phyloP scores from a whole-genome alignment of 2,329 filamentous ascomycete genomes.

The Diaporthe batatas region DNA sequence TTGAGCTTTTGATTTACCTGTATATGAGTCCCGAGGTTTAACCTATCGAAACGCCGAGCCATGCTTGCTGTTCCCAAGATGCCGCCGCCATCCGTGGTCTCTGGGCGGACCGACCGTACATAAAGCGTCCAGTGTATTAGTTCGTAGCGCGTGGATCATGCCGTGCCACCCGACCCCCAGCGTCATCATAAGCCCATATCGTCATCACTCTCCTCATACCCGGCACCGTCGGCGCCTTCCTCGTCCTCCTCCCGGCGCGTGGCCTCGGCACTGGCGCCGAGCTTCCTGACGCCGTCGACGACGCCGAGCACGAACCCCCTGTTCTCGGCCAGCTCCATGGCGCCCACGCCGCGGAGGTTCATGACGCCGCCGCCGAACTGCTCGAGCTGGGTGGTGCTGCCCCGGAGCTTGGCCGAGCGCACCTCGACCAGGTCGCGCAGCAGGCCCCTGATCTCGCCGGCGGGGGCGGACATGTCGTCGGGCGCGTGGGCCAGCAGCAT shows the following conservation, averaged over 20 bases:
- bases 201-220: slow-evolving; percentile 70
- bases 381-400: slow-evolving; percentile 79
- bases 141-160: slow-evolving; percentile 28
- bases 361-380: slow-evolving; percentile 79
- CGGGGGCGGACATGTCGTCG: slow-evolving; percentile 80
- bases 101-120: slow-evolving; percentile 12
- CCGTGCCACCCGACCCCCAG: not conserved
- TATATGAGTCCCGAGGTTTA: slow-evolving; percentile 34
- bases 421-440: slow-evolving; percentile 89
- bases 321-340: slow-evolving; percentile 92
- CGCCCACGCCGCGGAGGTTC: slow-evolving; percentile 80
- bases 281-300: slow-evolving; percentile 87
- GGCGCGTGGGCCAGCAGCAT: slow-evolving; percentile 86
- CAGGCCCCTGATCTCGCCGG: slow-evolving; percentile 80
- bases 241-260: slow-evolving; percentile 81
- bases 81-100: slow-evolving; percentile 10
- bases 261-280: slow-evolving; percentile 85
- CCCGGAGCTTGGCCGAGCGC: slow-evolving; percentile 88
- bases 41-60: slow-evolving; percentile 39
- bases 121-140: slow-evolving; percentile 20
- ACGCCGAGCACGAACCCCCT: slow-evolving; percentile 87
- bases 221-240: slow-evolving; percentile 72
- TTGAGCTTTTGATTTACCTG: slow-evolving; percentile 33
- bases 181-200: slow-evolving; percentile 59
- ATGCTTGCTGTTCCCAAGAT: slow-evolving; percentile 34